phyloP scores from a whole-genome alignment of 163 green algal genomes.

The Scenedesmus sp. region DNA sequence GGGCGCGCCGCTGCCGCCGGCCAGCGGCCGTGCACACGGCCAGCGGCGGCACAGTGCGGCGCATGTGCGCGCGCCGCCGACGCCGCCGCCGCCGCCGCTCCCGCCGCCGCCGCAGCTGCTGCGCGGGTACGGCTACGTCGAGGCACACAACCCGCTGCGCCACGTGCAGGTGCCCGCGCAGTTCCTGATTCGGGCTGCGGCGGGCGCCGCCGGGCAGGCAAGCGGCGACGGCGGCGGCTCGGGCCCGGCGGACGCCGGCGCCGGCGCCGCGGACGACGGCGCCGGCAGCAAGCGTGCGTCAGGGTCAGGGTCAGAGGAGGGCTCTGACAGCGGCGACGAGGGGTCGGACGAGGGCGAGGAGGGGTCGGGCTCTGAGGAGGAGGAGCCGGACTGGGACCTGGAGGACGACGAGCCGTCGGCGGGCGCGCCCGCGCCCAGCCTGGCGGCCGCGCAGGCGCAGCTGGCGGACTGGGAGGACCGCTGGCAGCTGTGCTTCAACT shows the following conservation, averaged over 20 bases:
- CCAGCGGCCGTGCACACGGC: neutral
- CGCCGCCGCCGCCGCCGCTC: too few species aligned
- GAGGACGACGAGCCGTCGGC: constrained; percentile 31
- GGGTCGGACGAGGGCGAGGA: neutral
- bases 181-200: constrained; percentile 47
- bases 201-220: constrained; percentile 4
- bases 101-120: too few species aligned
- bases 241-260: too few species aligned
- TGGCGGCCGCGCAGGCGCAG: constrained; percentile 4
- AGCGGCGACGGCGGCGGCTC: neutral
- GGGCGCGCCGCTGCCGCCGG: neutral
- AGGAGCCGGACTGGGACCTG: constrained; percentile 38
- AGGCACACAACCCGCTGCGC: constrained; percentile 42
- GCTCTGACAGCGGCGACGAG: neutral
- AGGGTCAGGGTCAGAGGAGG: too few species aligned
- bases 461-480: constrained; percentile 39
- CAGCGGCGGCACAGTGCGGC: neutral
- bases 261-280: too few species aligned
- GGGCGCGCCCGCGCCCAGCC: too few species aligned
- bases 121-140: constrained; percentile 62
- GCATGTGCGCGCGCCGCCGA: too few species aligned
- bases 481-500: constrained; percentile 32
- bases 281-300: too few species aligned
- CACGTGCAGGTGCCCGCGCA: constrained; percentile 53
- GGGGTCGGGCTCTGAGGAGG: too few species aligned